Conservation (phyloP, 176 grass and related monocot species). For the Melocanna baccifera region DNA sequence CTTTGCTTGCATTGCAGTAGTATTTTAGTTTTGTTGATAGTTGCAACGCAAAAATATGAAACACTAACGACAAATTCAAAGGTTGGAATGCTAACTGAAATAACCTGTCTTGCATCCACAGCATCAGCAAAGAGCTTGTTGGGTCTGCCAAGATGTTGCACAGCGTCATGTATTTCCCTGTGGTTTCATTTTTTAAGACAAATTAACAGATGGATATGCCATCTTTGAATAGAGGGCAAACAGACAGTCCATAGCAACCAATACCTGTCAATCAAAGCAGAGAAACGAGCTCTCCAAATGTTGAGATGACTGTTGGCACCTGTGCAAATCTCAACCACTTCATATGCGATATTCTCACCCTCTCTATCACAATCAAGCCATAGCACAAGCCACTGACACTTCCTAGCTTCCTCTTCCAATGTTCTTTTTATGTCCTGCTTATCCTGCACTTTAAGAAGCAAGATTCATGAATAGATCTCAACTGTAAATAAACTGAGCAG, state of each 20-base stretch:
- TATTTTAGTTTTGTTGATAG: conserved; percentile 3
- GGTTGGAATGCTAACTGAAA: conserved; percentile 13
- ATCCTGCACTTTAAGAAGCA: conserved; percentile 54
- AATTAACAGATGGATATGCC: conserved; percentile 11
- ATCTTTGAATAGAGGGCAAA: conserved; percentile 8
- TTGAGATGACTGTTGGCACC: conserved; percentile 60
- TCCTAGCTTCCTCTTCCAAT: conserved; percentile 90
- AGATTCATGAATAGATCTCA: conserved; percentile 22
- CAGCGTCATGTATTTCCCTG: conserved; percentile 92
- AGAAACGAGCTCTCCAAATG: conserved; percentile 94
- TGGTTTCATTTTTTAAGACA: conserved; percentile 35
- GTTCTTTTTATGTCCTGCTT: conserved; percentile 84
- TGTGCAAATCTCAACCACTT: conserved; percentile 84
- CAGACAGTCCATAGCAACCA: conserved; percentile 11
- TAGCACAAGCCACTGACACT: conserved; percentile 82
- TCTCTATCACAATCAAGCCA: conserved; percentile 99
- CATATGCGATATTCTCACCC: conserved; percentile 97
- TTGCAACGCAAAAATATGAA: neutral
- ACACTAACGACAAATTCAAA: neutral
- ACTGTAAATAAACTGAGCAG: conserved; percentile 7
- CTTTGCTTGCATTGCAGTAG: neutral
- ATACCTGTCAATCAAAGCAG: conserved; percentile 90
- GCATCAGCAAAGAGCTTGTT: conserved; percentile 95
- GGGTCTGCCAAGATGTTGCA: conserved; percentile 80
- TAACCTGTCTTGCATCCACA: conserved; percentile 93